A percentile compares a stretch with the other conserved stretches of the same genome.
Evolutionary conservation across 2,329 filamentous ascomycete species (phyloP).

Genomic region (Cladophialophora chaetospira): DNA sequence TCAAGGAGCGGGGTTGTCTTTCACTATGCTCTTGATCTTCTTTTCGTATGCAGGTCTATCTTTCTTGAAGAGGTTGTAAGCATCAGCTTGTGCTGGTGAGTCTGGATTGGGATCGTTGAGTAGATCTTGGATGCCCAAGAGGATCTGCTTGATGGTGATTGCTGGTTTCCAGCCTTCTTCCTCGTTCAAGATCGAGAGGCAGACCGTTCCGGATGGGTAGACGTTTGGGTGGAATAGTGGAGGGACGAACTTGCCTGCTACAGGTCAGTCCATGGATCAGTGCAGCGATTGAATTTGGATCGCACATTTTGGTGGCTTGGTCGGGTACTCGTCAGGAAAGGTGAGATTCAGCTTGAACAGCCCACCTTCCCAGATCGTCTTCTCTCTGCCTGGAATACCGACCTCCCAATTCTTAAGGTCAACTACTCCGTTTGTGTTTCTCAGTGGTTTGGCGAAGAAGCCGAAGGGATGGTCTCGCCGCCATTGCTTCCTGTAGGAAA

Average conservation of each 20-base stretch:
- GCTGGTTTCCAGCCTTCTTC: slow-evolving; percentile 98
- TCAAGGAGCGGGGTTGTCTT: slow-evolving; percentile 74
- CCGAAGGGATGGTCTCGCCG: slow-evolving; percentile 95
- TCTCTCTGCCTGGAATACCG: slow-evolving; percentile 91
- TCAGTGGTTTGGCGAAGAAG: slow-evolving; percentile 87
- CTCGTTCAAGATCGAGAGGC: slow-evolving; percentile 94
- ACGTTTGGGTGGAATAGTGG: slow-evolving; percentile 98
- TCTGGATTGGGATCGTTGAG: slow-evolving; percentile 97
- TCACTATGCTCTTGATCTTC: slow-evolving; percentile 81
- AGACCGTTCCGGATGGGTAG: slow-evolving; percentile 96
- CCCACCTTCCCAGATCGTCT: slow-evolving; percentile 97
- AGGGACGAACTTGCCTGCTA: slow-evolving; percentile 86
- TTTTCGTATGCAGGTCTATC: slow-evolving; percentile 85
- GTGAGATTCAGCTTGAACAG: slow-evolving; percentile 90
- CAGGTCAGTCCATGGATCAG: slow-evolving; percentile 13
- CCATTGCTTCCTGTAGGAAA: slow-evolving; percentile 79
- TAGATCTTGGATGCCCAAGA: slow-evolving; percentile 92
- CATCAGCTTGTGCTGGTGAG: slow-evolving; percentile 93
- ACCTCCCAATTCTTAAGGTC: slow-evolving; percentile 97
- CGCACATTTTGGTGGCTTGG: slow-evolving; percentile 97
- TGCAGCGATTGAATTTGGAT: neutral
- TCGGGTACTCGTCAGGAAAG: slow-evolving; percentile 97
- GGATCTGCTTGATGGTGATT: slow-evolving; percentile 97
- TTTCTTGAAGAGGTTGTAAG: slow-evolving; percentile 95
- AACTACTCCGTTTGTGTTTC: slow-evolving; percentile 71